phyloP scores from a whole-genome alignment of 139 green algal species.

The Coccomyxa sp. region DNA sequence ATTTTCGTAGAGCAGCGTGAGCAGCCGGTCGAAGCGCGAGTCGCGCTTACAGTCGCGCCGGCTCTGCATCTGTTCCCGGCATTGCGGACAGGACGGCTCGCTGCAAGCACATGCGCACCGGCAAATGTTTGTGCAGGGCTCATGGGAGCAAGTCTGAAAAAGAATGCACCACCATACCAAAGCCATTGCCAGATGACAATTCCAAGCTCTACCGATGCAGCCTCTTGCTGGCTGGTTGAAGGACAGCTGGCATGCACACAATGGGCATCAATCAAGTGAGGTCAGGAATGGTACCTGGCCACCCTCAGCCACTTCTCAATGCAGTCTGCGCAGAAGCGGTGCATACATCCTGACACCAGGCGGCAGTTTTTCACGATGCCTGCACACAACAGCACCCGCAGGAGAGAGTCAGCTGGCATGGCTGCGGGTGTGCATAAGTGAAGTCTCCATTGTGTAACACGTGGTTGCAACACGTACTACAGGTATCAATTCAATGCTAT shows the following conservation, averaged over 20 bases:
- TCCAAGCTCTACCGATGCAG: neutral
- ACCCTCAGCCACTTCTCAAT: slow-evolving; percentile 46
- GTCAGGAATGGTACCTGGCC: slow-evolving; percentile 12
- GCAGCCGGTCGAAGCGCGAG: slow-evolving; percentile 29
- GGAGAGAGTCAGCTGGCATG: neutral
- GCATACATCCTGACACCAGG: slow-evolving; percentile 44
- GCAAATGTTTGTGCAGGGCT: too few species aligned
- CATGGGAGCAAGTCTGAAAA: neutral
- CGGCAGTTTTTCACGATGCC: slow-evolving; percentile 32
- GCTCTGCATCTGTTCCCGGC: slow-evolving; percentile 32
- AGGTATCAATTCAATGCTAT: neutral
- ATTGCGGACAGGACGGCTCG: slow-evolving; percentile 41
- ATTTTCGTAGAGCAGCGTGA: slow-evolving; percentile 31
- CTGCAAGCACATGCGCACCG: slow-evolving; percentile 10
- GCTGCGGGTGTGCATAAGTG: neutral
- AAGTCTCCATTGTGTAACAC: neutral
- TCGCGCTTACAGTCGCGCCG: slow-evolving; percentile 43
- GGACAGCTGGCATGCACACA: neutral
- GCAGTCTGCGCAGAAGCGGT: slow-evolving; percentile 47
- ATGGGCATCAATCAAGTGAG: neutral
- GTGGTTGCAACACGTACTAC: neutral
- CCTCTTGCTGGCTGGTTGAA: neutral
- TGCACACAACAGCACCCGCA: slow-evolving; percentile 3
- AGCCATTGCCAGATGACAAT: neutral
- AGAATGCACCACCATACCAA: neutral